Evolutionary conservation across 352 stramenopile genomes (phyloP).

Genomic region (Phytophthora pinifolia): DNA sequence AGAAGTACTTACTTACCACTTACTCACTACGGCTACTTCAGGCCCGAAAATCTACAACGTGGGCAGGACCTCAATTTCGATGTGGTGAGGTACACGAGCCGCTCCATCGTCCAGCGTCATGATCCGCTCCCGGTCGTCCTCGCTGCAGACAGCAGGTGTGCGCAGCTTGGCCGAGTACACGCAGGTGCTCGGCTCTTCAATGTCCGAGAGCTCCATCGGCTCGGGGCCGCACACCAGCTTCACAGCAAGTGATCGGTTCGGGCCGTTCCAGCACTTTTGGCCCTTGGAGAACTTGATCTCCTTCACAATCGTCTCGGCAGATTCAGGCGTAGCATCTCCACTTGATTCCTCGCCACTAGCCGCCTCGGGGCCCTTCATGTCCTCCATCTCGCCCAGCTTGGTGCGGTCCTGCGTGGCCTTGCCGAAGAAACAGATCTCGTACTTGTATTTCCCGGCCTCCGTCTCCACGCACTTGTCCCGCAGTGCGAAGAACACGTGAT

Average conservation of each 20-base stretch:
- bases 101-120: slow-evolving; percentile 30
- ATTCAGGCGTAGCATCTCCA: slow-evolving; percentile 1
- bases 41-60: no score
- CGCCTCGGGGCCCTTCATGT: slow-evolving; percentile 17
- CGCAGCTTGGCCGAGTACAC: slow-evolving; percentile 83
- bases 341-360: slow-evolving; percentile 3
- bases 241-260: slow-evolving; percentile 75
- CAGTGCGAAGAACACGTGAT: slow-evolving; percentile 68
- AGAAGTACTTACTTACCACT: no score
- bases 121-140: slow-evolving; percentile 35
- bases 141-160: slow-evolving; percentile 72
- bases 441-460: slow-evolving; percentile 77
- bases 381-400: slow-evolving; percentile 71
- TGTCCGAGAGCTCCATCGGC: slow-evolving; percentile 59
- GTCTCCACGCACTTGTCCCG: slow-evolving; percentile 73
- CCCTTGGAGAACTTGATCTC: slow-evolving; percentile 67
- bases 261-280: slow-evolving; percentile 88
- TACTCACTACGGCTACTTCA: no score
- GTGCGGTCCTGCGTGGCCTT: slow-evolving; percentile 79
- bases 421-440: slow-evolving; percentile 87
- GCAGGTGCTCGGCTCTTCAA: slow-evolving; percentile 87
- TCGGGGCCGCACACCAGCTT: slow-evolving; percentile 66
- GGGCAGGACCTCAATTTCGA: slow-evolving; percentile 64
- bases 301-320: slow-evolving; percentile 13
- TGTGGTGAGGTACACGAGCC: slow-evolving; percentile 42